phyloP scores from a whole-genome alignment of 2,329 filamentous ascomycete genomes.

The Dactylella cylindrospora region DNA sequence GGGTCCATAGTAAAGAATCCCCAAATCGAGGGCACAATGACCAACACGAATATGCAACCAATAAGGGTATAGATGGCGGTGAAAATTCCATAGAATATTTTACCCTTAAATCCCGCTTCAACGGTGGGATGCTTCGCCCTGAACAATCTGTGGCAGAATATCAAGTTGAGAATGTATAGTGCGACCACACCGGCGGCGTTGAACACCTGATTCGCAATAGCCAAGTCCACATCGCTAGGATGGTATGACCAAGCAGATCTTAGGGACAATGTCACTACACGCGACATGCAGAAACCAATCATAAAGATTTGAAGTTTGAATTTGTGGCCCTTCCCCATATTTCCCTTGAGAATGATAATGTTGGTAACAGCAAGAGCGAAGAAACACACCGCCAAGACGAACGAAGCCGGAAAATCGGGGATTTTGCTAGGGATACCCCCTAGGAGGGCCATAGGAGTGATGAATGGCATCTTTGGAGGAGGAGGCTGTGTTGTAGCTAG shows the following conservation, averaged over 20 bases:
- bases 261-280: conserved; percentile 56
- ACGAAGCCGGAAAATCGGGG: conserved; percentile 36
- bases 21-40: conserved; percentile 32
- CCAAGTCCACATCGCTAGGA: conserved; percentile 54
- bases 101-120: conserved; percentile 56
- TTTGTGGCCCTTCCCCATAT: conserved; percentile 56
- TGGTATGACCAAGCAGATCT: conserved; percentile 60
- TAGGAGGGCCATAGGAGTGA: conserved; percentile 21
- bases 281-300: conserved; percentile 48
- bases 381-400: conserved; percentile 34
- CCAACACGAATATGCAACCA: conserved; percentile 38
- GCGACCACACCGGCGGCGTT: conserved; percentile 72
- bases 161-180: conserved; percentile 74
- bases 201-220: conserved; percentile 67
- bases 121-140: conserved; percentile 67
- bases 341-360: conserved; percentile 36
- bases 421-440: conserved; percentile 39
- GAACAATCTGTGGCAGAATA: conserved; percentile 74
- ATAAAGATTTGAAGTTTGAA: conserved; percentile 41
- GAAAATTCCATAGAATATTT: conserved; percentile 58
- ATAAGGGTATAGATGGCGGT: conserved; percentile 63
- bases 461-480: conserved; percentile 15
- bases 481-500: too few relatives aligned
- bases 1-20: conserved; percentile 30
- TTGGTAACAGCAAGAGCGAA: conserved; percentile 39